Evolutionary conservation across 352 stramenopile species (phyloP), one percentile per base, ranked within the genome.

Genomic region (Phytopythium litorale): DNA sequence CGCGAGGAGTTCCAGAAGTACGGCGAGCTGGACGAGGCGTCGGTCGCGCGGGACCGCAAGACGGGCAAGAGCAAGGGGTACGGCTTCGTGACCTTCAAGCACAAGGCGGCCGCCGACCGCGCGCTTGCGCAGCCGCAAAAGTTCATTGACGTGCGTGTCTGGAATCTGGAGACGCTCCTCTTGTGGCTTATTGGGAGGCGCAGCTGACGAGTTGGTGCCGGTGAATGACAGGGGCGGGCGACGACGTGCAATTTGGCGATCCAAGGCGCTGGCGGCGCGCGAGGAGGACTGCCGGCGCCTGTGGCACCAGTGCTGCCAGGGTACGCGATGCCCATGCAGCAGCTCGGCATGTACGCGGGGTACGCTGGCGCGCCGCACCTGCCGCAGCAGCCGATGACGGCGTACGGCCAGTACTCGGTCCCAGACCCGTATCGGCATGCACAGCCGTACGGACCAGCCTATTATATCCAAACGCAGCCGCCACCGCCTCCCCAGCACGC

Each of bases 51-150:
- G 16, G 75, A 93, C 55, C 78, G 68, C 21, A 65, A 73, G 30
- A 88, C 81, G 0, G 79, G 78, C 33, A 84, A 81, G 62, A 84
- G 67, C 65, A 90, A 87, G 60, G 76, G 81, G n/a, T 92, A 78
- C 58, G 84, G 74, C 30, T 91, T 90, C 43, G 73, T 91, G 54
- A 87, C 70, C 33, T 92, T 73, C 62, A 68, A 68, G 33, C 64
- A 88, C n/a, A 75, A 79, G 45, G 51, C 60, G n/a, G 64, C 62
- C 3, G 81, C 77, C 0, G 64, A 78, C 19, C 63, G 55, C 30
- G 79, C 84, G 33, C 67, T 92, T n/a, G 68, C 81, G 52, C 71
- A 84, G n/a, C 78, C 79, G 6, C 68, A 78, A 50, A 90, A 89
- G 56, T 60, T 73, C 43, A 89, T 92, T 43, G 75, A 90, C 60